Evolutionary conservation across 208 protist species (phyloP), one percentile per base, ranked within the genome.

Genomic region (Acanthamoeba lugdunensis): DNA sequence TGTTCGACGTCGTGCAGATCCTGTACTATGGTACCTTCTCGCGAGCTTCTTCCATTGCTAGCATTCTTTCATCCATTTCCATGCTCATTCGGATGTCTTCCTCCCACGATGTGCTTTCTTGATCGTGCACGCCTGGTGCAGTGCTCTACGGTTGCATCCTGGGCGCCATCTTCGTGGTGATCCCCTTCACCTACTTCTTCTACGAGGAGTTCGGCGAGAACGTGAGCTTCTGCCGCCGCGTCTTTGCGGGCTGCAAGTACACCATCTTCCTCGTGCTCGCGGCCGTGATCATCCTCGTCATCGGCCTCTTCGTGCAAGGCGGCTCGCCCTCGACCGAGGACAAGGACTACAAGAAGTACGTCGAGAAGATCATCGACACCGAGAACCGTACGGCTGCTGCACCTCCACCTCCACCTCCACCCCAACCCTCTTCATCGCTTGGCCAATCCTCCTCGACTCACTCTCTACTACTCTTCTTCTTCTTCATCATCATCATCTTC

Each of bases 331-430:
- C 82, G 11, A 69, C 56, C 25, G 41, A 90, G 28, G 88, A 92
- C 45, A 92, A 71, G 63, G 88, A 92, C 88, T 92, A 92, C 88
- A 92, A 92, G 88, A 77, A 92, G 67, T 92, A 79, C 48, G 67
- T 92, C 67, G 67, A 73, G 45, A 61, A 92, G 45, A 61, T 92
- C 88, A 71, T 92, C 45, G 88, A 92, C 37, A 92, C 88, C 25
- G 65, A 92, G 52, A 92, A 92, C 52, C 18, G 88, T 92, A 58
- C 73, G 73, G 13, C 56, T 21, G 41, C 41, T 21, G 41, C 41
- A 45, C 41, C 2, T 0, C 41, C 41, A 45, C 41, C 1, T 41
- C 37, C 1, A 1, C 41, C 2, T 45, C 41, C 41, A 8, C 41
- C 41, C n/a, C n/a, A n/a, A n/a, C n/a, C n/a, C n/a, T 45, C 41